Evolutionary conservation across 2,329 filamentous ascomycete genomes (phyloP), one percentile per base, ranked within the genome.

Genomic region (Neurospora crassa): DNA sequence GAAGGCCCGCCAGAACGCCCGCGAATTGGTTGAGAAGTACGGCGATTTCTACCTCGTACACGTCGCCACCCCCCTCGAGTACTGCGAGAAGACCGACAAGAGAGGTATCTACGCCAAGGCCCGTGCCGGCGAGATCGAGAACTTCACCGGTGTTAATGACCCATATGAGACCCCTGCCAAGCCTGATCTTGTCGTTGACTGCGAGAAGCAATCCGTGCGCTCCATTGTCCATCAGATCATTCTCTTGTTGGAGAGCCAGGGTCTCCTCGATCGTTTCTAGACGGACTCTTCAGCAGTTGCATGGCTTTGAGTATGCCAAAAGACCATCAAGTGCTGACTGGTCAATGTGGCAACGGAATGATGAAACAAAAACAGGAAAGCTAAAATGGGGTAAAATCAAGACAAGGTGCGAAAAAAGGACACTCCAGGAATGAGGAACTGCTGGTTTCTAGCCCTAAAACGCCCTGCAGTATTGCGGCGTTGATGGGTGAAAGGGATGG

Each of bases 201-300:
- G 91, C 71, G 90, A 92, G 83, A 96, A 91, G 87, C 93, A 92
- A 82, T 92, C 89, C 75, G 94, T 98, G 68, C 88, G 96, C 79
- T 96, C 92, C 72, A 95, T 95, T 74, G 96, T 99, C 70, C 96
- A 99, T 85, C 92, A 98, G 87, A 98, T 99, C 78, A 88, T 99
- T 74, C 86, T 99, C 78, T 83, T 97, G 83, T 86, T 99, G 72
- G 96, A 99, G 88, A 92, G 91, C 80, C 87, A 92, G 78, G 96
- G 96, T 68, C 88, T 97, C 78, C 85, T 99, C 78, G 95, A 97
- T 85, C 88, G 85, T 72, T 79, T 88, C 72, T 89, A 83, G 80
- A 73, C 34, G 11, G 68, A 45, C 14, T 63, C 29, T n/a, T 29
- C 37, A 63, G 47, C 47, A 40, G 67, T 29, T 69, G 68, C 43